These are phyloP conservation scores for Flaveria ramosissima DNA, from an alignment of 129 eudicot species.

Conservation along the genomic window DNA sequence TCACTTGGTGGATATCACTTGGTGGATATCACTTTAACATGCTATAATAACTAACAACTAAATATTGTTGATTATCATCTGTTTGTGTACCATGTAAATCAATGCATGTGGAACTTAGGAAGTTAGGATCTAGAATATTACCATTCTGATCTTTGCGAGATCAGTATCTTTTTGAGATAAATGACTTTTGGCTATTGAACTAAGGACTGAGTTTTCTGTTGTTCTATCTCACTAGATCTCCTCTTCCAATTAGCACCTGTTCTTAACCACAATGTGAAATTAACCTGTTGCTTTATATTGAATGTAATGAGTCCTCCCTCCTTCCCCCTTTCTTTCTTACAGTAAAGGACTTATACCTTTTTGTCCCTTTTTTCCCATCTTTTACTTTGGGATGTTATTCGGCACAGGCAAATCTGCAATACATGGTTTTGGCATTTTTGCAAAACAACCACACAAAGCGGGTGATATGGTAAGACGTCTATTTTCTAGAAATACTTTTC, in stretches of 20 bases:
- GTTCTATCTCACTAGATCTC: conserved; percentile 8
- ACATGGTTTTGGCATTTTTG: conserved; percentile 93
- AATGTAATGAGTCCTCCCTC: neutral
- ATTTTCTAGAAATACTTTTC: conserved; percentile 4
- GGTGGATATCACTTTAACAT: conserved; percentile 14
- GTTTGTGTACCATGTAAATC: conserved; percentile 18
- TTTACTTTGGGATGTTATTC: conserved; percentile 16
- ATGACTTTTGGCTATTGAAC: neutral
- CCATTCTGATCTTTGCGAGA: conserved; percentile 12
- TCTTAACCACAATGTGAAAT: neutral
- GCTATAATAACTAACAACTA: conserved; percentile 5
- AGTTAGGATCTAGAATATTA: conserved; percentile 6
- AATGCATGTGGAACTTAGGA: conserved; percentile 6
- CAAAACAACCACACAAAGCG: conserved; percentile 87
- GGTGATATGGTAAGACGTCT: conserved; percentile 83
- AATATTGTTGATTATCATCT: conserved; percentile 4
- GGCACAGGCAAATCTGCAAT: conserved; percentile 84
- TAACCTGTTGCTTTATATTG: neutral
- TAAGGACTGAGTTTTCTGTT: neutral
- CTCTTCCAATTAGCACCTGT: neutral
- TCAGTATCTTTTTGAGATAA: neutral
- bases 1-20: neutral
- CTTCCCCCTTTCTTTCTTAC: neutral
- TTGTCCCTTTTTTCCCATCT: neutral
- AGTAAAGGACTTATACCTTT: neutral